Evolutionary conservation across 441 rosid genomes (phyloP), one percentile per base, ranked within the genome.

Genomic region (Viola pubescens): DNA sequence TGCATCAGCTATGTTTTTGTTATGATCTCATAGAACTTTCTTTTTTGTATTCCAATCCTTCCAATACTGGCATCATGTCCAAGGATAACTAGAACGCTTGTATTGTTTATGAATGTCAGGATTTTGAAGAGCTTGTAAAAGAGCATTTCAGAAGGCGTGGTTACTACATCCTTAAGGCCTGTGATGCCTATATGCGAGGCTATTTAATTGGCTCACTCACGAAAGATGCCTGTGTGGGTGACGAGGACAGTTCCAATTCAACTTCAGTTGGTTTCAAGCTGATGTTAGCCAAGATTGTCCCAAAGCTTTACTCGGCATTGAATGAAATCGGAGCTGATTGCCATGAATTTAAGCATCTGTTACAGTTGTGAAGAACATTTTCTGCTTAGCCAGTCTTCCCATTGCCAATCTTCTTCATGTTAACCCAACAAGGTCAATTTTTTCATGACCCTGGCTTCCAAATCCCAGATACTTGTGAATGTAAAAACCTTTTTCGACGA

Each of bases 191-290:
- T 68, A 88, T 80, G 97, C 84, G 81, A 69, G 99, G 99, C 71
- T 78, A 75, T 71, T 71, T 90, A 63, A 88, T 94, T 37, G 97
- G 97, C 41, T 87, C 96, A 53, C 94, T 90, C 16, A 52, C 75
- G 42, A 68, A 82, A 70, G 94, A 88, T 52, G 97, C 89, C 5
- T 75, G 83, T 1, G 72, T 71, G 37, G 77, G 67, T 54, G 70
- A 74, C 56, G 73, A 68, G 48, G 68, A 69, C 54, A 63, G 66
- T 38, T 81, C 81, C n/a, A 82, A 91, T 67, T 69, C 83, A 62
- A 91, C 82, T 59, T 94, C 98, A 0, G 90, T 84, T 62, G 98
- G 99, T 40, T 91, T 94, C 84, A 91, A 91, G 78, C 73, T 94
- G 70, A 94, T 94, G 97, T 64, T 89, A 72, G 85, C 81, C 52